A percentile compares a stretch with the other conserved stretches of the same genome.
phyloP scores from a whole-genome alignment of 495 filamentous ascomycete species.

The Neurospora sp. region DNA sequence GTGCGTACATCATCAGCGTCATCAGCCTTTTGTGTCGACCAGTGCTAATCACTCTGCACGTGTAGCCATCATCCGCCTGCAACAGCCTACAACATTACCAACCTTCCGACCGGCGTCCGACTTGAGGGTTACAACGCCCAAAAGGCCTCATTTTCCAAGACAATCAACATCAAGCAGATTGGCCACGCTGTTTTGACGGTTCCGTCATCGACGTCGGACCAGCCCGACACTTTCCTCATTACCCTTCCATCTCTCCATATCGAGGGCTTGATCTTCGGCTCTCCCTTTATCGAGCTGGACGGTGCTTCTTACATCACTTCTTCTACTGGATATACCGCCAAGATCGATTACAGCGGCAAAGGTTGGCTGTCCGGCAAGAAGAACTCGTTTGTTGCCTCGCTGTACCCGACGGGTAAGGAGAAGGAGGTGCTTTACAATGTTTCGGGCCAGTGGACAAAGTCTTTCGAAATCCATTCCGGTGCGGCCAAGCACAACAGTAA shows the following conservation, averaged over 20 bases:
- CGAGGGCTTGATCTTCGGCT: slow-evolving; percentile 84
- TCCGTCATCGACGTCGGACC: slow-evolving; percentile 42
- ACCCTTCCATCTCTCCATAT: slow-evolving; percentile 89
- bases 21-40: background rate
- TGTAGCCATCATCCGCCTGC: slow-evolving; percentile 90
- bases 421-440: slow-evolving; percentile 76
- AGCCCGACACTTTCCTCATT: slow-evolving; percentile 71
- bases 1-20: slow-evolving; percentile 15
- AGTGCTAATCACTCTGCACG: background rate
- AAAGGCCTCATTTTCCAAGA: slow-evolving; percentile 85
- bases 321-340: slow-evolving; percentile 78
- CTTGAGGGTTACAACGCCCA: slow-evolving; percentile 97
- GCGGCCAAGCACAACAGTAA: slow-evolving; percentile 50
- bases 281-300: slow-evolving; percentile 85
- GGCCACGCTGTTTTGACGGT: slow-evolving; percentile 83
- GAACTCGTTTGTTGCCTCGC: slow-evolving; percentile 72
- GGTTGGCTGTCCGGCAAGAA: slow-evolving; percentile 94
- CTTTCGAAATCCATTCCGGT: slow-evolving; percentile 67
- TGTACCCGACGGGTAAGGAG: slow-evolving; percentile 69
- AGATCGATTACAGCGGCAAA: slow-evolving; percentile 85
- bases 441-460: slow-evolving; percentile 86
- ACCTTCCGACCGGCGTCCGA: slow-evolving; percentile 71
- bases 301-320: slow-evolving; percentile 72
- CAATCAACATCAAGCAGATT: slow-evolving; percentile 93
- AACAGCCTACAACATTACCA: slow-evolving; percentile 87